These are phyloP conservation scores for Talaromyces nanjingensis DNA, from an alignment of 495 filamentous ascomycete species.

Conservation along the genomic window DNA sequence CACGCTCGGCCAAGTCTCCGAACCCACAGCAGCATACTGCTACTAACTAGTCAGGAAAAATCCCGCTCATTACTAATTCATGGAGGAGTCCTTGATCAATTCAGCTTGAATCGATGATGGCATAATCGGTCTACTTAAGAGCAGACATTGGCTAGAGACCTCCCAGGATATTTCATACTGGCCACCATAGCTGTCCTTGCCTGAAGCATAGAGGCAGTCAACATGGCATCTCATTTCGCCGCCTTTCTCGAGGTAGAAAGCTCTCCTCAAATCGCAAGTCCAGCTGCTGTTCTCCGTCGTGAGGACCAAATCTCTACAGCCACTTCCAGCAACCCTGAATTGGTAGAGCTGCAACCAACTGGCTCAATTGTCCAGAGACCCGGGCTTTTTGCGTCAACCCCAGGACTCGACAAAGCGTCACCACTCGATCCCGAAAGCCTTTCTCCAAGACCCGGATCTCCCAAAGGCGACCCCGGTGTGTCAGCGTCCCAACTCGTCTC, in stretches of 20 bases:
- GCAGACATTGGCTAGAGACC: not conserved
- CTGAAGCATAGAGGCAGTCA: not conserved
- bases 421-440: conserved; percentile 31
- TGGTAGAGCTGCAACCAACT: conserved; percentile 26
- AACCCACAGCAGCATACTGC: not conserved
- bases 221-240: conserved; percentile 24
- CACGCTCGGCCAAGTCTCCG: not conserved
- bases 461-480: conserved; percentile 13
- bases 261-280: conserved; percentile 20
- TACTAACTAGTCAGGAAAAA: not conserved
- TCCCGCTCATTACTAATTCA: not conserved
- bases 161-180: not conserved
- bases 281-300: conserved; percentile 25
- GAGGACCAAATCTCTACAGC: conserved; percentile 22
- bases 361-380: conserved; percentile 18
- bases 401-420: conserved; percentile 3
- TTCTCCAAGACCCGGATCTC: conserved; percentile 31
- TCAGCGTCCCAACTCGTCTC: not conserved
- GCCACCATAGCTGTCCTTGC: not conserved
- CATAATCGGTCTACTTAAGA: not conserved
- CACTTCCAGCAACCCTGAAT: conserved; percentile 22
- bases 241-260: conserved; percentile 30
- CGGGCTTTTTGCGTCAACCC: conserved; percentile 11
- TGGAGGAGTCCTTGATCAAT: not conserved
- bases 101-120: not conserved